Conservation (phyloP, 2,329 filamentous ascomycete genomes). For the Penicillium crustosum region DNA sequence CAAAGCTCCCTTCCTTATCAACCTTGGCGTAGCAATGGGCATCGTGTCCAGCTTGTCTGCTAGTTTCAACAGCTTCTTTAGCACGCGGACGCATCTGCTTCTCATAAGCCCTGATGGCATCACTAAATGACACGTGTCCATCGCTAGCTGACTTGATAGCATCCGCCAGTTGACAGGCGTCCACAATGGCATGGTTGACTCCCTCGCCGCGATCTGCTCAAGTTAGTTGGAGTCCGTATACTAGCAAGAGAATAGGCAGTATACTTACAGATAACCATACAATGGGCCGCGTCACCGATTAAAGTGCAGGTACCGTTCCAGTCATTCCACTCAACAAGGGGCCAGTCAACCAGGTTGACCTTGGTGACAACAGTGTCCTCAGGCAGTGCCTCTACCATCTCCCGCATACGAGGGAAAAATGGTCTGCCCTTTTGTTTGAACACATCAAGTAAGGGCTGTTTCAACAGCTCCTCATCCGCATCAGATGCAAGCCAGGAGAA, state of each 20-base stretch:
- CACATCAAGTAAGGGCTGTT: background rate
- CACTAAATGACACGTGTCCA: background rate
- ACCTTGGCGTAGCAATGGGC: background rate
- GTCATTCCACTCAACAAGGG: background rate
- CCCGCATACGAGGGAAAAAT: background rate
- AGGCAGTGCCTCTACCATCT: background rate
- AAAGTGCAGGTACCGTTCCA: background rate
- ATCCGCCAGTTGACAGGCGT: background rate
- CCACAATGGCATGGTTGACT: background rate
- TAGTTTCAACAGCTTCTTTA: background rate
- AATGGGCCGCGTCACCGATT: background rate
- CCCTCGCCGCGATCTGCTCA: background rate
- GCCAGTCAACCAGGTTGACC: background rate
- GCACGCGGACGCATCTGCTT: background rate
- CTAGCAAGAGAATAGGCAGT: background rate
- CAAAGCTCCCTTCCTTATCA: background rate
- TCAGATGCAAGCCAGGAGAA: no score
- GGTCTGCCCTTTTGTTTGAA: background rate
- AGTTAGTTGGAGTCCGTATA: background rate
- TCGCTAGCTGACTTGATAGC: background rate
- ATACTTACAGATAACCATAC: background rate
- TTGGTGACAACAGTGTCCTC: background rate
- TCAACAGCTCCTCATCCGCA: background rate
- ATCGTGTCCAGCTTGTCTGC: background rate
- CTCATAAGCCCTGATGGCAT: background rate